Conservation (phyloP, 2,329 filamentous ascomycete species). For the Ophiostoma ulmi region DNA sequence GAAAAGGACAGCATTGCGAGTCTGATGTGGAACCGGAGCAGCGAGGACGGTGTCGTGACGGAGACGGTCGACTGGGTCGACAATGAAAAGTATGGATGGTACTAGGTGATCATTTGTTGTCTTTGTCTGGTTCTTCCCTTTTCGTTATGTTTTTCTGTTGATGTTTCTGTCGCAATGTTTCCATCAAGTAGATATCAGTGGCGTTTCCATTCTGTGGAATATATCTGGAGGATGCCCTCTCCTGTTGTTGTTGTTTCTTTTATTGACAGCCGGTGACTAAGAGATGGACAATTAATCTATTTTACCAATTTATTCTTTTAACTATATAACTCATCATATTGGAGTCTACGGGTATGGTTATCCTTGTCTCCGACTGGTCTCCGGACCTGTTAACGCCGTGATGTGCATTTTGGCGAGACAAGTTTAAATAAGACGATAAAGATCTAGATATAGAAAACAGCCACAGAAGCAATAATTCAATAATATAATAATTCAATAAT, state of each 20-base stretch:
- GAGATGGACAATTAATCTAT: too few species aligned
- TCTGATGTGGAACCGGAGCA: conserved; percentile 57
- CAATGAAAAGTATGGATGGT: conserved; percentile 74
- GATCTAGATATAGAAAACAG: too few species aligned
- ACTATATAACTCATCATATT: too few species aligned
- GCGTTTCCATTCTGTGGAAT: conserved; percentile 7
- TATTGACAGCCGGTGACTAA: too few species aligned
- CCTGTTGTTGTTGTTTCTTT: background rate
- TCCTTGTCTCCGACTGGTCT: conserved; percentile 2
- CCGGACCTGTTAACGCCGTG: background rate
- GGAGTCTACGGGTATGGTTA: conserved; percentile 1
- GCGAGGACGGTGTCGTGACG: conserved; percentile 43
- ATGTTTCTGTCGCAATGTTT: background rate
- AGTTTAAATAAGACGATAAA: too few species aligned
- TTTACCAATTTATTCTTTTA: too few species aligned
- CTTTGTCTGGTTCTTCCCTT: background rate
- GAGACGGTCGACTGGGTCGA: conserved; percentile 63
- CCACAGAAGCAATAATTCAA: too few species aligned
- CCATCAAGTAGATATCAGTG: background rate
- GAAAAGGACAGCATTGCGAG: conserved; percentile 65
- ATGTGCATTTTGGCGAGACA: too few species aligned
- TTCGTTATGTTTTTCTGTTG: background rate
- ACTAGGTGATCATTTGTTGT: background rate
- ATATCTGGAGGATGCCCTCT: conserved; percentile 10
- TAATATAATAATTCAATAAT: too few species aligned